Evolutionary conservation across 179 eudicot genomes (phyloP).

Genomic region (Beta corolliflora): DNA sequence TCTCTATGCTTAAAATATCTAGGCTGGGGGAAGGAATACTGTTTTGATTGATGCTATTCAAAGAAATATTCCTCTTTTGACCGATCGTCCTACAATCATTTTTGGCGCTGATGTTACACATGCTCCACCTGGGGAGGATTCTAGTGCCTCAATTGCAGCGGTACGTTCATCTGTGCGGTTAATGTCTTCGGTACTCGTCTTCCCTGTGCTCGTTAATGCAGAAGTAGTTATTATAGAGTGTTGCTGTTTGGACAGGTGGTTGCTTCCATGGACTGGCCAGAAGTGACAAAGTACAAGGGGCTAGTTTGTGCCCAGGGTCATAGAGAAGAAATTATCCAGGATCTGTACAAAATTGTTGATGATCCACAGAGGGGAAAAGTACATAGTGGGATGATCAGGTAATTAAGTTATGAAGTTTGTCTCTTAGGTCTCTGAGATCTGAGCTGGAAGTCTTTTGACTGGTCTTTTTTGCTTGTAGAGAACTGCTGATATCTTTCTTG

Average conservation of each 20-base stretch:
- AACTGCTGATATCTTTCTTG: constrained; percentile 45
- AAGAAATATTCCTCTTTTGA: constrained; percentile 39
- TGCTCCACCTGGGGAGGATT: constrained; percentile 82
- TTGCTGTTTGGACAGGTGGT: constrained; percentile 39
- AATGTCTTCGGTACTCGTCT: background rate
- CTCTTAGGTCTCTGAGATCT: background rate
- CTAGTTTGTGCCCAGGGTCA: constrained; percentile 73
- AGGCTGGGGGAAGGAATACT: constrained; percentile 76
- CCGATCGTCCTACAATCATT: constrained; percentile 58
- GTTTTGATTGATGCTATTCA: constrained; percentile 36
- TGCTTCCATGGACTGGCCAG: constrained; percentile 97
- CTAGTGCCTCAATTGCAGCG: constrained; percentile 86
- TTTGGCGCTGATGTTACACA: constrained; percentile 98
- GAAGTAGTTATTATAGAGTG: background rate
- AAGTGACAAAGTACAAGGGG: constrained; percentile 62
- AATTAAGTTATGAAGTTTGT: background rate
- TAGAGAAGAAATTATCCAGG: constrained; percentile 67
- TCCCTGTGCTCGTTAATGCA: background rate
- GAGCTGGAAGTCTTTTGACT: background rate
- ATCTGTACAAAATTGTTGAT: constrained; percentile 49
- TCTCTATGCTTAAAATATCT: background rate
- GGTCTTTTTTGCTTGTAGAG: constrained; percentile 45
- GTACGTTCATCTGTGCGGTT: constrained; percentile 34
- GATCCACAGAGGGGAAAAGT: constrained; percentile 42
- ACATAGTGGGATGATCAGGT: constrained; percentile 72